Evolutionary conservation across 441 rosid species (phyloP).

Genomic region (Adansonia rubrostipa): DNA sequence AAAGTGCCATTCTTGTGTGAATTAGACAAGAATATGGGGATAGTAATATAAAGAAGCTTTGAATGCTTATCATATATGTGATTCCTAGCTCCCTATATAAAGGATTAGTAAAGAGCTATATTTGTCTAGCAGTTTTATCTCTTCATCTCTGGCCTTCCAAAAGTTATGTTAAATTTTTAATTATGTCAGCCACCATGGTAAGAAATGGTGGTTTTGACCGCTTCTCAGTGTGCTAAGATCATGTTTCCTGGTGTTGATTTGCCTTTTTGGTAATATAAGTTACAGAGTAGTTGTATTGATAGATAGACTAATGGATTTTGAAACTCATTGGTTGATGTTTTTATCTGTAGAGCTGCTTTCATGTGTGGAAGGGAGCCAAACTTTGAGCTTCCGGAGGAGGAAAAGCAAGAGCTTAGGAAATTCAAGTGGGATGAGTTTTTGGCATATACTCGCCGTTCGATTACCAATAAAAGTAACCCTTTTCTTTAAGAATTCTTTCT

Average conservation of each 20-base stretch:
- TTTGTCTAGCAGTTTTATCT: background rate
- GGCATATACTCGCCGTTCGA: constrained; percentile 81
- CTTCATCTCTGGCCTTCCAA: background rate
- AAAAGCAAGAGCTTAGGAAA: constrained; percentile 66
- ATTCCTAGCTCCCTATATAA: background rate
- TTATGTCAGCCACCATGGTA: background rate
- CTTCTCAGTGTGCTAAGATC: background rate
- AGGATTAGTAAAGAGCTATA: background rate
- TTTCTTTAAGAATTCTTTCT: background rate
- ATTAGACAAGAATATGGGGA: background rate
- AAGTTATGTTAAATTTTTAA: background rate
- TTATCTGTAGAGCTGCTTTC: constrained; percentile 80
- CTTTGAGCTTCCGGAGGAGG: constrained; percentile 79
- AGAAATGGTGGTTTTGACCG: no score
- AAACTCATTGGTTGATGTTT: constrained; percentile 15
- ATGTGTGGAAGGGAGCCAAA: constrained; percentile 99
- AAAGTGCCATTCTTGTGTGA: background rate
- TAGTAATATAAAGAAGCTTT: background rate
- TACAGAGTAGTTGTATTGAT: constrained; percentile 4
- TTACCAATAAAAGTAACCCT: constrained; percentile 74
- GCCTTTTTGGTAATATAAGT: background rate
- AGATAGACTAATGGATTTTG: constrained; percentile 14
- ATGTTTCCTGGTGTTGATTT: background rate
- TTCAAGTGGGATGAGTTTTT: constrained; percentile 91
- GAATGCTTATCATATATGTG: background rate